phyloP scores from a whole-genome alignment of 495 filamentous ascomycete species.

The Aspergillus nidulans region DNA sequence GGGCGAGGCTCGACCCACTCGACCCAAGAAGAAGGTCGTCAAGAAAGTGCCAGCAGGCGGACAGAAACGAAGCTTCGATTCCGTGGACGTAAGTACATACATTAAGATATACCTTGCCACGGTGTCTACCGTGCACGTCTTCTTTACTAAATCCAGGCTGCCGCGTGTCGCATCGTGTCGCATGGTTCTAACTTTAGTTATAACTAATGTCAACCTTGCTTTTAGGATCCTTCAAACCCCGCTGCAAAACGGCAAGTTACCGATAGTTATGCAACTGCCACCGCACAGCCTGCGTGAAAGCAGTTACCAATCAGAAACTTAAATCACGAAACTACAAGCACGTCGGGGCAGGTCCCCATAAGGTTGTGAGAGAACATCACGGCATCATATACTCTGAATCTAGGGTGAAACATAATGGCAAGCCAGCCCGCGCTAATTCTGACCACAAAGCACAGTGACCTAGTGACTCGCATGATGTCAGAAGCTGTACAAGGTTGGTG shows the following conservation, averaged over 20 bases:
- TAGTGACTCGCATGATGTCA: constrained; percentile 19
- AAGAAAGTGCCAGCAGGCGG: constrained; percentile 36
- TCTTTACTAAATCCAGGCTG: constrained; percentile 19
- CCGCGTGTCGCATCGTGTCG: constrained; percentile 16
- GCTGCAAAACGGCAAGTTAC: constrained; percentile 40
- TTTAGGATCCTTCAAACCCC: constrained; percentile 30
- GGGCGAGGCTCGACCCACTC: constrained; percentile 68
- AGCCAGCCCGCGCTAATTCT: constrained; percentile 18
- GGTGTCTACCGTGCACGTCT: background rate
- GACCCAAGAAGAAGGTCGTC: constrained; percentile 57
- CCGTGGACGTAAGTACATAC: constrained; percentile 45
- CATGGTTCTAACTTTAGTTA: constrained; percentile 23
- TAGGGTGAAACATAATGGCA: constrained; percentile 18
- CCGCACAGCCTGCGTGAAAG: constrained; percentile 36
- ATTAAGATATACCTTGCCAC: constrained; percentile 22
- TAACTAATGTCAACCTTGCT: constrained; percentile 34
- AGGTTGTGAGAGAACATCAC: constrained; percentile 12
- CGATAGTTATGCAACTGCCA: constrained; percentile 23
- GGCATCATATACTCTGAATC: constrained; percentile 8
- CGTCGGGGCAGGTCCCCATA: constrained; percentile 36
- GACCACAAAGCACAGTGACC: constrained; percentile 19
- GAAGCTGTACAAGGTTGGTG: constrained; percentile 39
- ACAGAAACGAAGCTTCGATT: constrained; percentile 42
- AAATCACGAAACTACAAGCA: constrained; percentile 6
- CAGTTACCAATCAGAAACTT: background rate